phyloP scores from a whole-genome alignment of 2,329 filamentous ascomycete genomes.

The Cladorrhinum sp. region DNA sequence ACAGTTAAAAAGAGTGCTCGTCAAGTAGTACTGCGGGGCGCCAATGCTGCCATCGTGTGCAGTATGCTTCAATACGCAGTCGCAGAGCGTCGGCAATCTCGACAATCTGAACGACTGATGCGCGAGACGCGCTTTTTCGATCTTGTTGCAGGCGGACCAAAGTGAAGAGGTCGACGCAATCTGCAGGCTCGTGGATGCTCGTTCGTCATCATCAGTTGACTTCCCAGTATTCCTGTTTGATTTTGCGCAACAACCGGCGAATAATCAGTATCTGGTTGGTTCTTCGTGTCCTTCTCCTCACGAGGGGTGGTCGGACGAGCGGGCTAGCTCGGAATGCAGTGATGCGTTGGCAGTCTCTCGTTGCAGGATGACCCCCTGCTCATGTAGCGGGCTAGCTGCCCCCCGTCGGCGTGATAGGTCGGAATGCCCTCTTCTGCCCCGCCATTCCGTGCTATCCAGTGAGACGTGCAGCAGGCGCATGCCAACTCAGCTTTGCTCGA shows the following conservation, averaged over 20 bases:
- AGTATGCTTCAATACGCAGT: background rate
- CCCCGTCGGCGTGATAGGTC: constrained; percentile 44
- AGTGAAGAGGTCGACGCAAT: background rate
- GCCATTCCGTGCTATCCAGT: constrained; percentile 41
- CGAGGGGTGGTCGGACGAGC: constrained; percentile 16
- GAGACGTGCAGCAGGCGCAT: constrained; percentile 35
- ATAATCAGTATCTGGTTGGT: constrained; percentile 11
- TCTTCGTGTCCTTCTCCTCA: constrained; percentile 8
- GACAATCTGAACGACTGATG: constrained; percentile 11
- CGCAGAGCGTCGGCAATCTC: background rate
- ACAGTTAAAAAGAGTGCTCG: background rate
- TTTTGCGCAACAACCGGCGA: constrained; percentile 22
- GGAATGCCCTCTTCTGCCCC: constrained; percentile 35
- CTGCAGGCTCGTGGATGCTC: too few species aligned
- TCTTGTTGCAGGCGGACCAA: background rate
- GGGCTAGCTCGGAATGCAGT: constrained; percentile 34
- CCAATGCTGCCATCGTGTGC: background rate
- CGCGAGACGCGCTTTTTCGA: constrained; percentile 3
- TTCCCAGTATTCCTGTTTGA: constrained; percentile 3
- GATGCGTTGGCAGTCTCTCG: constrained; percentile 38
- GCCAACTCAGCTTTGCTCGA: constrained; percentile 49
- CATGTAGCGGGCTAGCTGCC: constrained; percentile 34
- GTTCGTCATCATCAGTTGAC: constrained; percentile 7
- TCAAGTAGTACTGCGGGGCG: background rate
- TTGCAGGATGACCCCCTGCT: constrained; percentile 43